These are phyloP conservation scores for Suhomyces sp. DNA, from an alignment of 805 yeast genomes.

Conservation along the genomic window DNA sequence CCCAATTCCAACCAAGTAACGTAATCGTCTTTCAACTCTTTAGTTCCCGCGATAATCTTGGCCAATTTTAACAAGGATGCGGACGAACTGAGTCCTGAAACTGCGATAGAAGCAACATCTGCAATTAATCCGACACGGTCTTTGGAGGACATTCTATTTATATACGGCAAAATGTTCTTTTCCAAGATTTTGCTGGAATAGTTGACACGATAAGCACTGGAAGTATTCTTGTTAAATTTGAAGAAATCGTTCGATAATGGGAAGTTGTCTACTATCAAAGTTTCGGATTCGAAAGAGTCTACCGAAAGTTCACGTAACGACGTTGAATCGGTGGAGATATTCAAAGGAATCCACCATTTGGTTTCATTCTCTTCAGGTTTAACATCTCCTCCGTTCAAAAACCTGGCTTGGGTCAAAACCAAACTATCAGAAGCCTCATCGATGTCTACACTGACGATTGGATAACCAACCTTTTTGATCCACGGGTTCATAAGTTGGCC, in stretches of 20 bases:
- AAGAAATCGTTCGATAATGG: conserved; percentile 25
- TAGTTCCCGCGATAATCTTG: conserved; percentile 21
- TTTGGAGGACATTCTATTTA: conserved; percentile 38
- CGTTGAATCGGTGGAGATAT: conserved; percentile 22
- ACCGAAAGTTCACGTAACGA: conserved; percentile 4
- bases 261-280: conserved; percentile 19
- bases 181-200: conserved; percentile 45
- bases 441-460: conserved; percentile 52
- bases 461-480: conserved; percentile 75
- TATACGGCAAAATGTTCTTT: conserved; percentile 37
- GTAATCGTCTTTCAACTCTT: conserved; percentile 33
- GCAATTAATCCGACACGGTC: conserved; percentile 57
- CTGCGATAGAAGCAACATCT: conserved; percentile 49
- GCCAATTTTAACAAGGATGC: conserved; percentile 45
- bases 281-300: conserved; percentile 25
- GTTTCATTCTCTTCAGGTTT: conserved; percentile 54
- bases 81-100: conserved; percentile 43
- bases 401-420: conserved; percentile 55
- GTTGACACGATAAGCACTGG: conserved; percentile 54
- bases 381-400: conserved; percentile 61
- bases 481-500: conserved; percentile 61
- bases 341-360: conserved; percentile 59
- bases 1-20: conserved; percentile 57
- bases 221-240: conserved; percentile 49
- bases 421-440: conserved; percentile 33